A percentile compares a stretch with the other conserved stretches of the same genome.
These are phyloP conservation scores for Taxillus chinensis DNA, from an alignment of 164 flowering plant genomes.

Conservation along the genomic window DNA sequence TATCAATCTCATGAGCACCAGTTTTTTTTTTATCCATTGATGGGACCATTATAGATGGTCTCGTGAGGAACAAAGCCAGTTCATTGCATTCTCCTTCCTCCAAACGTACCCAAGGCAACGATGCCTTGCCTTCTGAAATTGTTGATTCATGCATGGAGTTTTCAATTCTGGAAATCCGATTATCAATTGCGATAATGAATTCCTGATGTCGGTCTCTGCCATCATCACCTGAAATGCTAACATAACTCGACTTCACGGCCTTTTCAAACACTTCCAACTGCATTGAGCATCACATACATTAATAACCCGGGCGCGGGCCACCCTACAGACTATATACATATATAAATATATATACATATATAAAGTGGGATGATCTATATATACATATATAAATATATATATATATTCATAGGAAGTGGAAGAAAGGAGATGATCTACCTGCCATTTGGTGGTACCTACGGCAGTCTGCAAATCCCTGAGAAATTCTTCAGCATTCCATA, in stretches of 20 bases:
- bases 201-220: constrained; percentile 62
- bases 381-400: too few species aligned
- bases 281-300: constrained; percentile 10
- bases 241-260: constrained; percentile 57
- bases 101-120: constrained; percentile 63
- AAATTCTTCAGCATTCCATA: constrained; percentile 46
- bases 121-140: constrained; percentile 41
- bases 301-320: background rate
- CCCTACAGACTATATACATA: too few species aligned
- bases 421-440: constrained; percentile 35
- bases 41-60: constrained; percentile 17
- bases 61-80: constrained; percentile 71
- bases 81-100: constrained; percentile 87
- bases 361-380: constrained; percentile 9
- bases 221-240: constrained; percentile 31
- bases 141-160: constrained; percentile 36
- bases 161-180: constrained; percentile 43
- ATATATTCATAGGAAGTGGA: background rate
- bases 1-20: constrained; percentile 8
- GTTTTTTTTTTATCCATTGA: constrained; percentile 12
- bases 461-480: constrained; percentile 58
- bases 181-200: constrained; percentile 56
- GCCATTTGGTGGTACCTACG: constrained; percentile 96
- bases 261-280: constrained; percentile 84
- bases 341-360: too few species aligned